Evolutionary conservation across 306 rosid genomes (phyloP).

Genomic region (Betula pendula): DNA sequence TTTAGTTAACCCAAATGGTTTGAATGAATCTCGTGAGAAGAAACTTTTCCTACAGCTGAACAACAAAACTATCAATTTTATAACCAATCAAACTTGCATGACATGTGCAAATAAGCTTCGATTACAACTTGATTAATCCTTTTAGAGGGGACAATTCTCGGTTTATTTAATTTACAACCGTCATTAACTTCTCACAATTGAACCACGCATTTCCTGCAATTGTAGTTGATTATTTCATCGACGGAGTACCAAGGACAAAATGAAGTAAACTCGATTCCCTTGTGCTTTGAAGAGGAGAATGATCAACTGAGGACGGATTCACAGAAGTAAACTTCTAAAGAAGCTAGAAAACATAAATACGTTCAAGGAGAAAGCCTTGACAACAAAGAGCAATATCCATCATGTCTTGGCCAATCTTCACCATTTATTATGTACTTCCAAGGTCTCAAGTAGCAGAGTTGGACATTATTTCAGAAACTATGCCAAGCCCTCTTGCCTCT

Average conservation of each 20-base stretch:
- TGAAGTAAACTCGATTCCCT: background rate
- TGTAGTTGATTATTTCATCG: conserved; percentile 13
- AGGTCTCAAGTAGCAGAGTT: background rate
- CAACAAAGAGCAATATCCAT: conserved; percentile 16
- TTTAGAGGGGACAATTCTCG: too few species aligned
- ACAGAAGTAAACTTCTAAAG: background rate
- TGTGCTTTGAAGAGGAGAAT: background rate
- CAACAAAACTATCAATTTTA: too few species aligned
- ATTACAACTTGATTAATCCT: too few species aligned
- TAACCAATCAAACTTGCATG: too few species aligned
- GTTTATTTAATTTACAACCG: too few species aligned
- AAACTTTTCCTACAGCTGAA: too few species aligned
- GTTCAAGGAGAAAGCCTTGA: conserved; percentile 16
- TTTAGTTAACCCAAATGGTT: too few species aligned
- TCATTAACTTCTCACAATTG: too few species aligned
- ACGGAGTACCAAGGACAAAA: background rate
- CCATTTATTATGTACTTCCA: conserved; percentile 13
- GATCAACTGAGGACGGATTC: conserved; percentile 17
- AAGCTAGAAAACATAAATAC: conserved; percentile 17
- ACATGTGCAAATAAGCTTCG: too few species aligned
- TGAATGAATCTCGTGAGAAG: too few species aligned
- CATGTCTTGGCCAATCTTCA: conserved; percentile 8
- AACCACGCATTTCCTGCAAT: too few species aligned
- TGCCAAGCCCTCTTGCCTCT: conserved; percentile 49
- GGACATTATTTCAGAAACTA: conserved; percentile 21